Evolutionary conservation across 164 flowering plant species (phyloP), one percentile per base, ranked within the genome.

Genomic region (Nelumbo lutea): DNA sequence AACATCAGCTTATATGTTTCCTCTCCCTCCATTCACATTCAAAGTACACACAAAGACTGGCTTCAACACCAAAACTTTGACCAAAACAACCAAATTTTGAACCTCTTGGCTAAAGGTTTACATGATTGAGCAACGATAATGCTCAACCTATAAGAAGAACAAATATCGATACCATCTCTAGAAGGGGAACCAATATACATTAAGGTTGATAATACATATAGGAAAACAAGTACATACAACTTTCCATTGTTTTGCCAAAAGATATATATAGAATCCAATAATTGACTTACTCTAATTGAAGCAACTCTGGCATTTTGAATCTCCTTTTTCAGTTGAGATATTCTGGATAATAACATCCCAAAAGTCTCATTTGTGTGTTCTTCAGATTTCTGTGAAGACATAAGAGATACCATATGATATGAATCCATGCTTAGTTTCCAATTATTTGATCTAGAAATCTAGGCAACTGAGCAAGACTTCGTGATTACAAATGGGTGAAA

Each of bases 291-390:
- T 68, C 80, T 80, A 47, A 92, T 64, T 14, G 84, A 80, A 72
- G 65, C 64, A 57, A 73, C 65, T 76, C 96, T 86, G 66, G 86
- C 83, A 27, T 84, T 78, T 74, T 87, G 89, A 77, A 93, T 84
- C 77, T 89, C 83, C 84, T 65, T 80, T 70, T 81, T 87, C 59
- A 93, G 76, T 69, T 82, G 87, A 59, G 76, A 73, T 68, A 92
- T 74, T 65, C 73, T 79, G 62, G 69, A 45, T 9, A 68, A 62
- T 70, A 92, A 69, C 64, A 52, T 62, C 62, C 76, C 83, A 64
- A 75, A 8, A 39, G 55, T 71, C 48, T 79, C 87, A 68, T 48
- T 74, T 52, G 61, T 73, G 64, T 78, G 78, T 64, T 71, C 76
- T 51, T 66, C 73, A 46, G 27, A 58, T 58, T 69, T 72, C 81